A percentile compares a stretch with the other conserved stretches of the same genome.
phyloP scores from a whole-genome alignment of 805 yeast species.

The Jamesozyma lodderae region DNA sequence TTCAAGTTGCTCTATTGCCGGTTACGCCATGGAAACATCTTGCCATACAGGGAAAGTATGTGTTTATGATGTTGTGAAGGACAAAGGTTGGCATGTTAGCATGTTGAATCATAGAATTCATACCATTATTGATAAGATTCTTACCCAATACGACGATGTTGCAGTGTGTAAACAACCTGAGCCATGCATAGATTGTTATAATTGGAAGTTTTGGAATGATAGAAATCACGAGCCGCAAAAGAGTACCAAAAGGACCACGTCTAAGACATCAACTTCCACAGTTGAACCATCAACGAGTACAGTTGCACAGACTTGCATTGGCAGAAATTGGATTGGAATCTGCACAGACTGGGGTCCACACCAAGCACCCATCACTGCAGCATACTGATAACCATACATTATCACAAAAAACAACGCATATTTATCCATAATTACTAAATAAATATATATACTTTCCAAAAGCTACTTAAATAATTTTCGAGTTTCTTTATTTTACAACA shows the following conservation, averaged over 20 bases:
- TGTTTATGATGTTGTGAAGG: constrained; percentile 80
- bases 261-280: constrained; percentile 9
- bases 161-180: constrained; percentile 68
- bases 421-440: too few species aligned
- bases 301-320: constrained; percentile 23
- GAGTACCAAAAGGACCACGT: constrained; percentile 20
- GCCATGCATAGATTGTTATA: constrained; percentile 83
- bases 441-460: too few species aligned
- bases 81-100: constrained; percentile 85
- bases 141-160: constrained; percentile 62
- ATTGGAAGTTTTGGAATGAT: constrained; percentile 68
- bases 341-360: constrained; percentile 23
- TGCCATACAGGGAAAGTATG: constrained; percentile 90
- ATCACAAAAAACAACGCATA: too few species aligned
- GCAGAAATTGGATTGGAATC: constrained; percentile 29
- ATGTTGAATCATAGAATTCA: constrained; percentile 83
- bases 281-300: constrained; percentile 8
- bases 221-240: constrained; percentile 12
- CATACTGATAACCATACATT: too few species aligned
- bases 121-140: constrained; percentile 76
- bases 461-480: too few species aligned
- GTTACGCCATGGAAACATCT: constrained; percentile 93
- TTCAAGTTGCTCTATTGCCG: constrained; percentile 80
- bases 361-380: background rate
- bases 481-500: too few species aligned